A percentile compares a stretch with the other conserved stretches of the same genome.
These are phyloP conservation scores for Cnidoscolus chayamansa DNA, from an alignment of 441 rosid genomes.

Conservation along the genomic window DNA sequence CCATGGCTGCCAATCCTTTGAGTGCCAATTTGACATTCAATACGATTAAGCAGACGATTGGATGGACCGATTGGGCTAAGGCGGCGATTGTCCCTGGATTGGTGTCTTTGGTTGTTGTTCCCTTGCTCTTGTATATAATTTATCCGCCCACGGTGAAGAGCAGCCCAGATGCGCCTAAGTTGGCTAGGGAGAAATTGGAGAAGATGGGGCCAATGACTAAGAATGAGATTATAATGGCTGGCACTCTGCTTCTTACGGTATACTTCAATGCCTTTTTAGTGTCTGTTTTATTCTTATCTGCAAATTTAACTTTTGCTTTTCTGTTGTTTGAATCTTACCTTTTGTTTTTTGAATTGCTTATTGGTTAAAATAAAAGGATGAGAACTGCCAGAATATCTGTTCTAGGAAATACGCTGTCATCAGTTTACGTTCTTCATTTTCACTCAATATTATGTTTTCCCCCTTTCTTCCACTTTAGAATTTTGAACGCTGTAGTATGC, in stretches of 20 bases:
- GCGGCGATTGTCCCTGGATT: slow-evolving; percentile 93
- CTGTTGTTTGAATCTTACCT: background rate
- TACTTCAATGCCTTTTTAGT: background rate
- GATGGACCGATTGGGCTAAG: slow-evolving; percentile 99
- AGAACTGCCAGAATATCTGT: background rate
- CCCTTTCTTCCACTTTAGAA: no score
- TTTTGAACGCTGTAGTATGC: no score
- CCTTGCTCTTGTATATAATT: slow-evolving; percentile 65
- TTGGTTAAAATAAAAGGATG: background rate
- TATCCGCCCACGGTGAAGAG: slow-evolving; percentile 87
- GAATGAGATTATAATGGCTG: slow-evolving; percentile 89
- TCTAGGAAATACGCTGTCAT: background rate
- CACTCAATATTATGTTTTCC: background rate
- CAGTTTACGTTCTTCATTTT: background rate
- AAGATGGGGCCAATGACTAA: slow-evolving; percentile 94
- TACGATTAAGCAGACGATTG: slow-evolving; percentile 74
- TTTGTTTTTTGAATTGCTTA: background rate
- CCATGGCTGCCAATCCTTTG: slow-evolving; percentile 98
- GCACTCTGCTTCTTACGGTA: slow-evolving; percentile 86
- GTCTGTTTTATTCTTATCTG: background rate
- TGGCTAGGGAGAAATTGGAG: slow-evolving; percentile 77
- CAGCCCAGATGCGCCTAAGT: slow-evolving; percentile 95
- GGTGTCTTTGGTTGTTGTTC: slow-evolving; percentile 78
- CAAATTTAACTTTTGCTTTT: background rate
- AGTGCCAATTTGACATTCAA: slow-evolving; percentile 75